Conservation (phyloP, 257 asterid genomes). For the Scutellaria barbata region DNA sequence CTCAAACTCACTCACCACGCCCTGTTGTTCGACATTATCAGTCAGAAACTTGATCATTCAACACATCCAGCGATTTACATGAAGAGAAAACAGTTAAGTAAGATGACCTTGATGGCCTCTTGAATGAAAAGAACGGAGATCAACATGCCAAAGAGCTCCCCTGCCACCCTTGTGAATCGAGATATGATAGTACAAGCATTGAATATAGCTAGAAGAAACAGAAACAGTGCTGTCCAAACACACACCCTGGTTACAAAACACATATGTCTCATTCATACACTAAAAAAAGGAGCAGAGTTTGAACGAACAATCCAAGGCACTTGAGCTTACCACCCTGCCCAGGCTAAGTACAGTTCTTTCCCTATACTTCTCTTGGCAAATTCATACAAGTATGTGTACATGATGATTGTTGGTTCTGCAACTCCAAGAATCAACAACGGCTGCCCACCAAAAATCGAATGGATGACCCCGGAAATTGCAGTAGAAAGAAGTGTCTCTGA, state of each 20-base stretch:
- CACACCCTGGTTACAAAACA: conserved; percentile 55
- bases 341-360: conserved; percentile 65
- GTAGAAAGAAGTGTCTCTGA: conserved; percentile 81
- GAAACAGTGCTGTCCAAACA: conserved; percentile 59
- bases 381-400: conserved; percentile 75
- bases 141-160: conserved; percentile 93
- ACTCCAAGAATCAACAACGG: conserved; percentile 88
- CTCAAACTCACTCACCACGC: conserved; percentile 53
- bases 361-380: conserved; percentile 68
- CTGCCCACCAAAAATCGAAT: conserved; percentile 82
- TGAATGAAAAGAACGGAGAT: conserved; percentile 84
- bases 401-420: conserved; percentile 92
- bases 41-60: background rate
- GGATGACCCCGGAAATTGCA: conserved; percentile 81
- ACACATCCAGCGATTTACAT: background rate
- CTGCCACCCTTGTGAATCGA: conserved; percentile 90
- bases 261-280: background rate
- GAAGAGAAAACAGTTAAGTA: background rate
- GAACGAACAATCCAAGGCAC: background rate
- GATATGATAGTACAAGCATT: conserved; percentile 59
- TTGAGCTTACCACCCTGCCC: conserved; percentile 79
- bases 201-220: conserved; percentile 60
- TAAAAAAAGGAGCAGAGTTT: background rate
- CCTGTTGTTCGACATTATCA: conserved; percentile 40
- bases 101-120: conserved; percentile 78